Conservation (phyloP, 495 filamentous ascomycete species). For the Penicillium ochrochloron region DNA sequence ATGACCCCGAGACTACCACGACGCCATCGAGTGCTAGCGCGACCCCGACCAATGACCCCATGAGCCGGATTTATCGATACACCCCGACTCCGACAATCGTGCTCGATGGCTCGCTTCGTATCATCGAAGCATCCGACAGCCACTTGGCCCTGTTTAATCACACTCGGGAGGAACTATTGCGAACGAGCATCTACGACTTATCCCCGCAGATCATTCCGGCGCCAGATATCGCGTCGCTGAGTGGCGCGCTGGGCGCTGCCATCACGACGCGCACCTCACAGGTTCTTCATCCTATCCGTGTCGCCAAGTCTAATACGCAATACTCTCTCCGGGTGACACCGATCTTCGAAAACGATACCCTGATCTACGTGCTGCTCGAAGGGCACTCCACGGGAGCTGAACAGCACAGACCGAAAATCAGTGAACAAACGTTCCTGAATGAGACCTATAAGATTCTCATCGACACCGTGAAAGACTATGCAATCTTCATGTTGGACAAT, state of each 20-base stretch:
- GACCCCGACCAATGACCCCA: constrained; percentile 13
- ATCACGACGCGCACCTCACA: constrained; percentile 41
- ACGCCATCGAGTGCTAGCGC: background rate
- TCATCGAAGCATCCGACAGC: constrained; percentile 55
- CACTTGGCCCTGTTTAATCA: constrained; percentile 46
- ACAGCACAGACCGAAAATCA: constrained; percentile 14
- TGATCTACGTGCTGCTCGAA: constrained; percentile 56
- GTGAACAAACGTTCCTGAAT: constrained; percentile 53
- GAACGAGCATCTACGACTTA: constrained; percentile 47
- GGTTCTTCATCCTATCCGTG: constrained; percentile 34
- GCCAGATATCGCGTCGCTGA: constrained; percentile 43
- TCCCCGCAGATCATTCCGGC: constrained; percentile 40
- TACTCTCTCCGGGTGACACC: constrained; percentile 55
- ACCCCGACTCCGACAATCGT: constrained; percentile 56
- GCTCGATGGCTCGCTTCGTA: constrained; percentile 49
- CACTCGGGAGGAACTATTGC: constrained; percentile 44
- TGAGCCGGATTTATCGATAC: constrained; percentile 49
- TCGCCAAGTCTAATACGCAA: constrained; percentile 28
- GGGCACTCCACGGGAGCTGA: constrained; percentile 40
- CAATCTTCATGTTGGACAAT: constrained; percentile 69
- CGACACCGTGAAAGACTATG: constrained; percentile 69
- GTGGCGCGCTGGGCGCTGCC: constrained; percentile 50
- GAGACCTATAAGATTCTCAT: constrained; percentile 66
- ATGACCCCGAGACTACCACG: background rate
- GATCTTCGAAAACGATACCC: constrained; percentile 48